These are phyloP conservation scores for Trichoderma sp. DNA, from an alignment of 2,329 filamentous ascomycete species.

Conservation along the genomic window DNA sequence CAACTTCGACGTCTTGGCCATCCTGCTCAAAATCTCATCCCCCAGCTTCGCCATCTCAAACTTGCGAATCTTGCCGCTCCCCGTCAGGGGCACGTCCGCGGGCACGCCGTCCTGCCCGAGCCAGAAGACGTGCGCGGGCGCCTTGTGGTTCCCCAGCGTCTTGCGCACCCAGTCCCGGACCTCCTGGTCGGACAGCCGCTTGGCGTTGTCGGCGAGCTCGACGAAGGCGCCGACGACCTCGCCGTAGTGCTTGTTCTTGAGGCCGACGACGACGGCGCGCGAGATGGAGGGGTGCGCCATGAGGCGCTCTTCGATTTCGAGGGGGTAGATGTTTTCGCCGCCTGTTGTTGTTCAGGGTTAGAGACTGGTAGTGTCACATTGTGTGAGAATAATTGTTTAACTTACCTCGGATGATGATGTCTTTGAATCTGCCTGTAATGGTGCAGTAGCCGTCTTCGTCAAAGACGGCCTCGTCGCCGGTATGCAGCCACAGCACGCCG, in stretches of 20 bases:
- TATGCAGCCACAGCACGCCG: constrained; percentile 64
- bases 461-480: constrained; percentile 69
- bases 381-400: background rate
- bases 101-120: constrained; percentile 65
- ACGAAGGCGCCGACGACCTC: constrained; percentile 73
- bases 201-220: constrained; percentile 41
- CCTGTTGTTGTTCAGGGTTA: constrained; percentile 43
- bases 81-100: constrained; percentile 63
- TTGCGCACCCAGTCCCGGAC: constrained; percentile 65
- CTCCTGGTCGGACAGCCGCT: constrained; percentile 53
- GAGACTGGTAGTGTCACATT: background rate
- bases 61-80: constrained; percentile 72
- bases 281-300: constrained; percentile 62
- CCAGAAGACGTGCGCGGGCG: constrained; percentile 75
- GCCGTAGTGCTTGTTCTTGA: constrained; percentile 71
- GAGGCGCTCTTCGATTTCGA: constrained; percentile 76
- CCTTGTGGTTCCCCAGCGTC: constrained; percentile 66
- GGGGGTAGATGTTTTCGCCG: constrained; percentile 73
- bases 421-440: constrained; percentile 77
- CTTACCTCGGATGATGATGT: constrained; percentile 72
- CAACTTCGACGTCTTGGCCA: constrained; percentile 50
- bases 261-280: constrained; percentile 69
- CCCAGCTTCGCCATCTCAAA: constrained; percentile 62
- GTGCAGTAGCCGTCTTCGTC: constrained; percentile 70
- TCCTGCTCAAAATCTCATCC: constrained; percentile 56